Conservation (phyloP, 108 stramenopile species). For the Nitzschia putrida region DNA sequence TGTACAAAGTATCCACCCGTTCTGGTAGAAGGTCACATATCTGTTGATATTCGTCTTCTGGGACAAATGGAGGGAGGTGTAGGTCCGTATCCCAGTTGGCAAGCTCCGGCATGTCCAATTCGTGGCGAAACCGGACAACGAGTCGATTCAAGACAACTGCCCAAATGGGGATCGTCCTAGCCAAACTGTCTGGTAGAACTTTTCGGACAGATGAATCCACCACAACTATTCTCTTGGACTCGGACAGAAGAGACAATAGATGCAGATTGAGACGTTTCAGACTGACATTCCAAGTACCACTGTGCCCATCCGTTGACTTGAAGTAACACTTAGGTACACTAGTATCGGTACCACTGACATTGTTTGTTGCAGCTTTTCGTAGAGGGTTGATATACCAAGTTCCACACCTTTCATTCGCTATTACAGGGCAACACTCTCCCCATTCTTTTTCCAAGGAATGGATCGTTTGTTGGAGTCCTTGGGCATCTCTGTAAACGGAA, state of each 20-base stretch:
- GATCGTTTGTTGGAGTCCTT: neutral
- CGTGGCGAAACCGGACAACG: conserved; percentile 28
- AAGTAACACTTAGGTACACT: conserved; percentile 46
- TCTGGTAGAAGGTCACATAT: conserved; percentile 53
- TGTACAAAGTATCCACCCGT: conserved; percentile 54
- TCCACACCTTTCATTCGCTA: conserved; percentile 69
- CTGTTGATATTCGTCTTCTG: conserved; percentile 44
- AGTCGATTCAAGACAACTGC: conserved; percentile 67
- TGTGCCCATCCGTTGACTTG: conserved; percentile 83
- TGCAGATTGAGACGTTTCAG: conserved; percentile 67
- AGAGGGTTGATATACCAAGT: conserved; percentile 58
- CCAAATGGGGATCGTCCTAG: conserved; percentile 81
- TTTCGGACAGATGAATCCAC: conserved; percentile 75
- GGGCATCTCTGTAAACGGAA: conserved; percentile 42
- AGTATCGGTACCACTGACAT: conserved; percentile 1
- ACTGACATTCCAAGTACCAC: conserved; percentile 51
- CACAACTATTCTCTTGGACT: conserved; percentile 36
- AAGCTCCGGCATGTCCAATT: neutral
- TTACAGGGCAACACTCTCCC: conserved; percentile 17
- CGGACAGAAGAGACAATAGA: conserved; percentile 36
- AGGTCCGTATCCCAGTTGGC: conserved; percentile 47
- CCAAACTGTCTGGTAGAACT: conserved; percentile 66
- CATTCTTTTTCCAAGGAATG: neutral
- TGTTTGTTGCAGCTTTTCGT: neutral
- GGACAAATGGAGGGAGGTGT: conserved; percentile 57